These are phyloP conservation scores for Backusella macrospora DNA, from an alignment of 192 early-diverging fungal genomes.

Conservation along the genomic window DNA sequence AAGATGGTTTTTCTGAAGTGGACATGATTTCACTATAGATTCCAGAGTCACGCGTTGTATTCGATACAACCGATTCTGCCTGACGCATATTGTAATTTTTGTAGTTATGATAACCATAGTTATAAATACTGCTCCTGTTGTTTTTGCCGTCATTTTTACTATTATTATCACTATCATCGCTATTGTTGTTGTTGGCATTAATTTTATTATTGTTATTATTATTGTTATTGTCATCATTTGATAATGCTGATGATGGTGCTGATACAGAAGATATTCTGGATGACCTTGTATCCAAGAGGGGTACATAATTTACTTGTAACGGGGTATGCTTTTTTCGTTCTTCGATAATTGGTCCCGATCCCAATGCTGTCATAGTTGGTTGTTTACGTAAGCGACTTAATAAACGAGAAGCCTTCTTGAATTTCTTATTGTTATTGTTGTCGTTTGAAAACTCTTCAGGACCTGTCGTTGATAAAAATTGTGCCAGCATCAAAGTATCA, in stretches of 20 bases:
- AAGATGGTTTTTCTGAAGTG: neutral
- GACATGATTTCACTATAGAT: constrained; percentile 17
- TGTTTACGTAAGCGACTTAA: constrained; percentile 17
- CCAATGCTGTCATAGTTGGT: neutral
- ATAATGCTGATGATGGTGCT: neutral
- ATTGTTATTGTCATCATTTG: neutral
- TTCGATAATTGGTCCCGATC: neutral
- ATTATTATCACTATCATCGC: neutral
- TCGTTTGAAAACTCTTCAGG: constrained; percentile 1
- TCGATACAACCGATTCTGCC: constrained; percentile 6
- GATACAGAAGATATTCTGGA: neutral
- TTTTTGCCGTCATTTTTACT: neutral
- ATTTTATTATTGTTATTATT: neutral
- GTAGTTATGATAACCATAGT: neutral
- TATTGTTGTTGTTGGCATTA: neutral
- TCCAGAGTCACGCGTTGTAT: constrained; percentile 10
- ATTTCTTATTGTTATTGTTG: neutral
- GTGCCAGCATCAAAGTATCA: constrained; percentile 5
- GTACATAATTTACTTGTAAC: neutral
- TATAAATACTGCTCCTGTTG: neutral
- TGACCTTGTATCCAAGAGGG: neutral
- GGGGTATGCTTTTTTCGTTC: neutral
- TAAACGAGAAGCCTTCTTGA: constrained; percentile 1
- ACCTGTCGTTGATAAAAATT: constrained; percentile 15
- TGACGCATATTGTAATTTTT: constrained; percentile 2